Evolutionary conservation across 371 early-diverging fungal species (phyloP), one percentile per base, ranked within the genome.

Genomic region (Apophysomyces trapeziformis): DNA sequence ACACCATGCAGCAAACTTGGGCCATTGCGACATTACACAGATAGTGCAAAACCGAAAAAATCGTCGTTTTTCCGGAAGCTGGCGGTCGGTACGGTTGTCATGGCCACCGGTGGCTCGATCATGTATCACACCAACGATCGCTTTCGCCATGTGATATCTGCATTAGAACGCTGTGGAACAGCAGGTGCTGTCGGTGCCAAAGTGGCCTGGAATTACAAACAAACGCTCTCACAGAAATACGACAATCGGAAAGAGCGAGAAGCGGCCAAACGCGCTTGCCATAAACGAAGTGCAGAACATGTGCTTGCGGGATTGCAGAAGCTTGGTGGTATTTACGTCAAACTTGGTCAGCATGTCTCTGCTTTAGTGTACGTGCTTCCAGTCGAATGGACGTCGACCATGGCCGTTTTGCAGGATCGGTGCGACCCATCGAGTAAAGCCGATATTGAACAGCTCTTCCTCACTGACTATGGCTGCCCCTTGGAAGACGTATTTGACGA

Each of bases 241-340:
- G 43, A 68, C 6, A 73, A 70, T 7, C 72, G 77, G 35, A 81
- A 79, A 18, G 84, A 80, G 2, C 68, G 70, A 36, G 76, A 82
- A 41, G 47, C 26, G 41, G 73, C 75, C 38, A 82, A 76, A 66
- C 50, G 64, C 9, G 66, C 45, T 4, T 77, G 85, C 9, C 85
- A 89, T 59, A 63, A 67, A 46, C 73, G 84, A 1, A 76, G 78
- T 56, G 94, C 95, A 0, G 74, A 88, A 2, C 64, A 85, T 58
- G 70, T 94, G 4, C 67, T 92, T 18, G 69, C 71, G 36, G 85
- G 88, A 11, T 79, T 87, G 45, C 70, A 78, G 66, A 75, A 71
- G 47, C 85, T 91, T 45, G 95, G 95, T 21, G 97, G 98, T 6
- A 90, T 96, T 38, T 97, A 95, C 72, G 92, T 97, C 69, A 97